These are phyloP conservation scores for Arthrinium puccinioides DNA, from an alignment of 2,329 filamentous ascomycete genomes.

Conservation along the genomic window DNA sequence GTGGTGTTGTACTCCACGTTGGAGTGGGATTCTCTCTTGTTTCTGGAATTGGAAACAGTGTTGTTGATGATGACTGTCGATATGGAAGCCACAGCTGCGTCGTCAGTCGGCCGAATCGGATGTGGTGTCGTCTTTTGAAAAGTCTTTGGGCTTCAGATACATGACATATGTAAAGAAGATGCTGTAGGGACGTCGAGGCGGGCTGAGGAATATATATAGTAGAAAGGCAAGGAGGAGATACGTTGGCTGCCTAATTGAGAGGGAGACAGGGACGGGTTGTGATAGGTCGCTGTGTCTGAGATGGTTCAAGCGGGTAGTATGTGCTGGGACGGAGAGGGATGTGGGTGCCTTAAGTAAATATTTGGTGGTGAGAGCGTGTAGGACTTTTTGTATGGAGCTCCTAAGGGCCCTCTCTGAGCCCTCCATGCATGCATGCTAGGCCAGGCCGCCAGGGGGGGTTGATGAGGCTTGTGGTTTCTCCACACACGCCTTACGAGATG, in stretches of 20 bases:
- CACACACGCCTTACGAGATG: too few species aligned
- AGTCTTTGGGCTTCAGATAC: slow-evolving; percentile 4
- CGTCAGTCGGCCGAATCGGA: slow-evolving; percentile 7
- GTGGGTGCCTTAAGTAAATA: too few species aligned
- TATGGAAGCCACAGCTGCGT: slow-evolving; percentile 6
- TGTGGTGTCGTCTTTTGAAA: slow-evolving; percentile 3
- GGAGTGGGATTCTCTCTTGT: slow-evolving; percentile 3
- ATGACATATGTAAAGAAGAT: slow-evolving; percentile 7
- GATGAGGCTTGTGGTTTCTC: too few species aligned
- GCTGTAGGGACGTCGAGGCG: slow-evolving; percentile 2
- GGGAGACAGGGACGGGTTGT: neutral
- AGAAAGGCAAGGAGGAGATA: neutral
- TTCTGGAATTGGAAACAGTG: slow-evolving; percentile 5
- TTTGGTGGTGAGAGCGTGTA: too few species aligned
- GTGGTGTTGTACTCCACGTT: neutral
- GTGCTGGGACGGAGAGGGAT: too few species aligned
- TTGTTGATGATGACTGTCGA: slow-evolving; percentile 7
- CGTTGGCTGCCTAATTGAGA: slow-evolving; percentile 5
- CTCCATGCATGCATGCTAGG: too few species aligned
- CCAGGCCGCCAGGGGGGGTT: too few species aligned
- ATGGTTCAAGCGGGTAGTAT: neutral
- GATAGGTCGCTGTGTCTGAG: neutral
- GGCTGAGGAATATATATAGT: slow-evolving; percentile 1
- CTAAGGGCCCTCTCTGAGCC: too few species aligned
- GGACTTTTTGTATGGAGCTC: too few species aligned